These are phyloP conservation scores for Neobulgaria alba DNA, from an alignment of 2,329 filamentous ascomycete species.

Conservation along the genomic window DNA sequence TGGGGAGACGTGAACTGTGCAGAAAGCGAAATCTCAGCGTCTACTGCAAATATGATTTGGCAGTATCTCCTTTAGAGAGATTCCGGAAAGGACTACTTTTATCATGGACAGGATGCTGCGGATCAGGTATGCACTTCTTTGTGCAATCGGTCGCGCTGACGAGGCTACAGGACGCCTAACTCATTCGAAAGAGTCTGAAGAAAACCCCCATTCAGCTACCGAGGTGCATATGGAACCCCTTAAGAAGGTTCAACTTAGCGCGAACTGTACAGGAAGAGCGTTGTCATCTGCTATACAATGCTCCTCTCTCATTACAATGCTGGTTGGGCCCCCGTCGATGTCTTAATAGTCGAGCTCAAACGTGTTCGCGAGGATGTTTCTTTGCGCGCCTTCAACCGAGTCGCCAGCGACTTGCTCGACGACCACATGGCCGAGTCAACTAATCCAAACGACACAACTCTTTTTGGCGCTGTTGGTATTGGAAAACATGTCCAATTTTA, in stretches of 20 bases:
- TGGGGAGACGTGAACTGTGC: conserved; percentile 15
- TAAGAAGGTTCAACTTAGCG: conserved; percentile 4
- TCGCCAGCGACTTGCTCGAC: conserved; percentile 3
- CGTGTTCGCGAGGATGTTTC: background rate
- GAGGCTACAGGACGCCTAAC: conserved; percentile 4
- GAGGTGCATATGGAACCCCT: conserved; percentile 5
- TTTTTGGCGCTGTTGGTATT: conserved; percentile 5
- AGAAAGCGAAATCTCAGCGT: conserved; percentile 4
- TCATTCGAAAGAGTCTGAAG: conserved; percentile 11
- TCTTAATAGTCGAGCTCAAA: conserved; percentile 3
- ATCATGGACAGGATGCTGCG: conserved; percentile 4
- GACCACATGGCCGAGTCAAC: conserved; percentile 4
- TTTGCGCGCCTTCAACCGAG: background rate
- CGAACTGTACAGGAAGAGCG: conserved; percentile 9
- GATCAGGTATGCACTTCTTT: conserved; percentile 2
- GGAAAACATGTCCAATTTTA: conserved; percentile 1
- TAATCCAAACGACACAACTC: conserved; percentile 1
- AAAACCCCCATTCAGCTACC: conserved; percentile 7
- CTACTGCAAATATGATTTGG: conserved; percentile 15
- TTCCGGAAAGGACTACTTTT: conserved; percentile 5
- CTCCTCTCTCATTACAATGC: conserved; percentile 1
- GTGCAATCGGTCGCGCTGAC: background rate
- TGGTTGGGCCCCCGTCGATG: background rate
- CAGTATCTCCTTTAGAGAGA: conserved; percentile 5
- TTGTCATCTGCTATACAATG: conserved; percentile 9